phyloP scores from a whole-genome alignment of 768 basidiomycete genomes.

The Glaciozyma antarctica region DNA sequence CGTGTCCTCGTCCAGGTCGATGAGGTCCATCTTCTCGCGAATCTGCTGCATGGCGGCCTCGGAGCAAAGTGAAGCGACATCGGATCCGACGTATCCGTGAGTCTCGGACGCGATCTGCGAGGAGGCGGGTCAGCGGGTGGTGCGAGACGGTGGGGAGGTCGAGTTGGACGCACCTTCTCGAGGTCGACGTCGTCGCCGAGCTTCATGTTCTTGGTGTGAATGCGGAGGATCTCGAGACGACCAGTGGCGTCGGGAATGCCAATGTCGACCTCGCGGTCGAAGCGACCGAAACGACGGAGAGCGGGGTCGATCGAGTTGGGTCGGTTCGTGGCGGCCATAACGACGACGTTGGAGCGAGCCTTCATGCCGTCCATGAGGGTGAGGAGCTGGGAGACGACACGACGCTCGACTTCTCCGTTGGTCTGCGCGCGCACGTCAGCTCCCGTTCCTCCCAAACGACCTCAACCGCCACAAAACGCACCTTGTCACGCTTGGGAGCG shows the following conservation, averaged over 20 bases:
- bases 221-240: slow-evolving; percentile 94
- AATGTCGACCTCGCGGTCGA: slow-evolving; percentile 98
- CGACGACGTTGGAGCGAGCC: slow-evolving; percentile 96
- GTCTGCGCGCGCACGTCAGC: slow-evolving; percentile 50
- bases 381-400: slow-evolving; percentile 94
- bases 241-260: slow-evolving; percentile 99
- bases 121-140: not conserved
- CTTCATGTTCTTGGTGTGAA: slow-evolving; percentile 99
- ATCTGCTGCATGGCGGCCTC: slow-evolving; percentile 99
- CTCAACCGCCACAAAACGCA: slow-evolving; percentile 36
- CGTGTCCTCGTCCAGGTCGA: slow-evolving; percentile 92
- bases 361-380: slow-evolving; percentile 95
- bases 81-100: slow-evolving; percentile 98
- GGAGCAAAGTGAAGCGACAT: slow-evolving; percentile 92
- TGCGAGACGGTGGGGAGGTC: not conserved
- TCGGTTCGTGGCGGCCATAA: slow-evolving; percentile 98
- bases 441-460: not conserved
- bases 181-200: slow-evolving; percentile 91
- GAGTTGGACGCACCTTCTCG: slow-evolving; percentile 57
- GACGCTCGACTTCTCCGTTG: slow-evolving; percentile 98
- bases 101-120: slow-evolving; percentile 91
- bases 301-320: slow-evolving; percentile 99
- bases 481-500: slow-evolving; percentile 99
- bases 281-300: slow-evolving; percentile 95
- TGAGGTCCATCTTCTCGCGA: slow-evolving; percentile 92